Evolutionary conservation across 345 rosid genomes (phyloP).

Genomic region (Sonneratia alba): DNA sequence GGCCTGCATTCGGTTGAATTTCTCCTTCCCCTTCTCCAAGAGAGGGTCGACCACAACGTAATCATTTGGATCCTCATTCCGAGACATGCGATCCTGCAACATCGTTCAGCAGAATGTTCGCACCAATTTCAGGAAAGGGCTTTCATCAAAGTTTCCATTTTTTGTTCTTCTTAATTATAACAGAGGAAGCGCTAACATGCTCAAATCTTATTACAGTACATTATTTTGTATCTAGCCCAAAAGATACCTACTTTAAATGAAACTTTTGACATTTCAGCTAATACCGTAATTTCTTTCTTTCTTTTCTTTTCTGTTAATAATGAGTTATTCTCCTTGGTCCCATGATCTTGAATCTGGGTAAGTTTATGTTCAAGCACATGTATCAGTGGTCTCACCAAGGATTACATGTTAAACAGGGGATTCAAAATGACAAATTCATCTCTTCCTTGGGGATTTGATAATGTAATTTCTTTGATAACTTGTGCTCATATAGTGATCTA

Average conservation of each 20-base stretch:
- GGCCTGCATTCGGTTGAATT: conserved; percentile 86
- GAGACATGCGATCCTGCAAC: conserved; percentile 67
- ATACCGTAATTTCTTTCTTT: background rate
- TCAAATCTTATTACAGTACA: background rate
- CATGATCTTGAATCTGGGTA: too few species aligned
- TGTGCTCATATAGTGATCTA: background rate
- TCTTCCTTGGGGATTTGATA: too few species aligned
- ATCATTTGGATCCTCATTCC: conserved; percentile 73
- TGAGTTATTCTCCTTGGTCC: too few species aligned
- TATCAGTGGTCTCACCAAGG: too few species aligned
- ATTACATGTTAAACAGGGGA: too few species aligned
- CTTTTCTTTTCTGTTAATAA: too few species aligned
- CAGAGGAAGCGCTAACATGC: background rate
- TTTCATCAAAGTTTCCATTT: background rate
- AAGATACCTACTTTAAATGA: background rate
- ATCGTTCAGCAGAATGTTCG: conserved; percentile 5
- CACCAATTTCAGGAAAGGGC: background rate
- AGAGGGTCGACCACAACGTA: conserved; percentile 88
- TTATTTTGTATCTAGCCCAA: background rate
- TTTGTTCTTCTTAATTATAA: background rate
- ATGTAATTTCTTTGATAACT: background rate
- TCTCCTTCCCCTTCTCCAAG: conserved; percentile 91
- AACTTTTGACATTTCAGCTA: background rate
- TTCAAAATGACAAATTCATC: too few species aligned
- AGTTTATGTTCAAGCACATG: too few species aligned